Conservation (phyloP, 768 basidiomycete species). For the Strobilomyces dryophilus region DNA sequence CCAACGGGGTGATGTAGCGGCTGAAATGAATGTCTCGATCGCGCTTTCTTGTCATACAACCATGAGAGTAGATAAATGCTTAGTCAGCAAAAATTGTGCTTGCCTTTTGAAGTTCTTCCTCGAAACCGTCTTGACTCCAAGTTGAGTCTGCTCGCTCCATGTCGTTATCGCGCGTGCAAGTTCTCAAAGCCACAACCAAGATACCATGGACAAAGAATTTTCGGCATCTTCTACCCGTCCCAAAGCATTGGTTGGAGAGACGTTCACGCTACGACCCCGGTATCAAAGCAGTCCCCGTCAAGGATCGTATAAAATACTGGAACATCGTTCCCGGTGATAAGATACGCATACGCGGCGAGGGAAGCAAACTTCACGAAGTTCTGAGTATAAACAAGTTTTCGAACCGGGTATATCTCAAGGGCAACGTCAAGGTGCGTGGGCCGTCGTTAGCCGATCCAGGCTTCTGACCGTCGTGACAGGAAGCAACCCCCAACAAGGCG, state of each 20-base stretch:
- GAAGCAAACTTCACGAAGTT: conserved; percentile 62
- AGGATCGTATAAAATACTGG: conserved; percentile 80
- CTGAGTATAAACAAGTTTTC: conserved; percentile 67
- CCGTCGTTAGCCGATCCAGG: neutral
- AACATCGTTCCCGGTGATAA: conserved; percentile 84
- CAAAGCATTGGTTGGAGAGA: conserved; percentile 49
- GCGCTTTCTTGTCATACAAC: neutral
- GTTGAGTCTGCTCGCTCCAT: conserved; percentile 8
- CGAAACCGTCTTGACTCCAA: too few relatives aligned
- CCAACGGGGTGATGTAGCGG: conserved; percentile 17
- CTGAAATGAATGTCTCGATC: neutral
- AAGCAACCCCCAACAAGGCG: conserved; percentile 19
- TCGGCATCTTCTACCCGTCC: conserved; percentile 59
- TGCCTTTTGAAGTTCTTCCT: neutral
- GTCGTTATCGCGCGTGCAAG: conserved; percentile 33
- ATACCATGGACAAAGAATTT: conserved; percentile 61
- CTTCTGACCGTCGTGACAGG: conserved; percentile 13
- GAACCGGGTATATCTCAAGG: conserved; percentile 61
- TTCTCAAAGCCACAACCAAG: conserved; percentile 46
- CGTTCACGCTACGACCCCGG: conserved; percentile 38
- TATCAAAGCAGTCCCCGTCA: conserved; percentile 53
- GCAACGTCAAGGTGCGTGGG: conserved; percentile 30
- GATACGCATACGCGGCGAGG: conserved; percentile 66
- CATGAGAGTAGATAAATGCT: conserved; percentile 9
- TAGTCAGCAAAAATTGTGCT: conserved; percentile 16